Base-by-base conservation (phyloP, 805 yeast species). In the Pichia scutulata region DNA sequence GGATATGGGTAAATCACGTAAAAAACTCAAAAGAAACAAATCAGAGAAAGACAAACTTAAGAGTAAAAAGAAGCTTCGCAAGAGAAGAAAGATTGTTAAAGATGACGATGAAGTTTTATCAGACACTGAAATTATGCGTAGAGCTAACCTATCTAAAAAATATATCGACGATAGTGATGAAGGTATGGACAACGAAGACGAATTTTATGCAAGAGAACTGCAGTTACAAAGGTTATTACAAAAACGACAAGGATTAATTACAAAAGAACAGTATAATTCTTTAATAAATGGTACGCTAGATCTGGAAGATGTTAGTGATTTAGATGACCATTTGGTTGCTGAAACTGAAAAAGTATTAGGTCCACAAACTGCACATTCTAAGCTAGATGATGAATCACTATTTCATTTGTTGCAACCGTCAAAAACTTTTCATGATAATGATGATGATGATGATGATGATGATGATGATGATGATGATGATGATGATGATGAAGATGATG, bases 141-240 rank as follows among this genome's bases (percentile, higher is more conserved):
- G 54, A 21, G 39, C 43, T 6, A 59, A 65, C 46, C 70, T 75
- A 42, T 82, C 89, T 1, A 66, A 82, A 4, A 81, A 76, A 49
- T 76, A 66, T 55, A 75, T 84, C 43, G 70, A 70, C 46, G 83
- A 76, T 47, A 80, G 86, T 2, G 89, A 82, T 60, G 86, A 82
- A 6, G 87, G 82, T 57, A 79, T 72, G 14, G 87, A 80, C 44
- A 70, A 70, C 40, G 78, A 74, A 47, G 60, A 58, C 3, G 71
- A 57, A 28, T 84, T 84, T 59, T 84, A 77, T 60, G 80, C 65
- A 41, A 72, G 78, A 51, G 90, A 84, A 57, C 70, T 70, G 49
- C 64, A 68, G 50, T 67, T 81, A 43, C 76, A 82, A 43, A 63
- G 58, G 37, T 45, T 69, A 9, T 51, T 66, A 50, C 52, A 47